phyloP scores from a whole-genome alignment of 225 moss, liverwort and hornwort genomes.

The Anthoceros angustus region DNA sequence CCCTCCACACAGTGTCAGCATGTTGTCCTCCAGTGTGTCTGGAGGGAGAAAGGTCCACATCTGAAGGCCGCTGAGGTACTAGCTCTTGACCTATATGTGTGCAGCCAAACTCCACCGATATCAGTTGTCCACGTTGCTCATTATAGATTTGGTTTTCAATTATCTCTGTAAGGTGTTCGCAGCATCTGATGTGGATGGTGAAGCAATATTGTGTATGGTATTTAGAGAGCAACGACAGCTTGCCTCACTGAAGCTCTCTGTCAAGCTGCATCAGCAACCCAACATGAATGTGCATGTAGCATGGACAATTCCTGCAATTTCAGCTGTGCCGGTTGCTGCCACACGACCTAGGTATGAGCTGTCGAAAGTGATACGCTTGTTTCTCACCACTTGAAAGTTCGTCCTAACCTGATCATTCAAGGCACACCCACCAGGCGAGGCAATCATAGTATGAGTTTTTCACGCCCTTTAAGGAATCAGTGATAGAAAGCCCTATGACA shows the following conservation, averaged over 20 bases:
- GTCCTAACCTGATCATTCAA: too few relatives aligned
- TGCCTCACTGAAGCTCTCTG: slow-evolving; percentile 49
- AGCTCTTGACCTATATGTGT: not conserved
- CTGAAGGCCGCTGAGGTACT: slow-evolving; percentile 55
- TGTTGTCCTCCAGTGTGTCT: slow-evolving; percentile 48
- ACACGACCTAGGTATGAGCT: slow-evolving; percentile 14
- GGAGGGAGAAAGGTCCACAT: slow-evolving; percentile 61
- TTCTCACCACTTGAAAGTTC: not conserved
- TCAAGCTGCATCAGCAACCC: slow-evolving; percentile 27
- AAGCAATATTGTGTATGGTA: slow-evolving; percentile 58
- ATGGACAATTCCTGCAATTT: slow-evolving; percentile 66
- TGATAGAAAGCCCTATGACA: too few relatives aligned
- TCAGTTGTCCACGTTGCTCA: not conserved
- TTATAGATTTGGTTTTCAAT: not conserved
- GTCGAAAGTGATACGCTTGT: slow-evolving; percentile 26
- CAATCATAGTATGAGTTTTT: too few relatives aligned
- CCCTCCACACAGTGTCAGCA: slow-evolving; percentile 10
- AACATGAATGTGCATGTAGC: slow-evolving; percentile 50
- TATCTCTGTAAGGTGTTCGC: slow-evolving; percentile 35
- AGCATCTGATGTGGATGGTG: slow-evolving; percentile 81
- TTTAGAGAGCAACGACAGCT: slow-evolving; percentile 54
- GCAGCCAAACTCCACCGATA: not conserved
- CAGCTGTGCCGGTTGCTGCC: slow-evolving; percentile 70
- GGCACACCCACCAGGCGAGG: too few relatives aligned
- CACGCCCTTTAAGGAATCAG: too few relatives aligned